phyloP scores from a whole-genome alignment of 352 stramenopile genomes.

The Globisporangium polare region DNA sequence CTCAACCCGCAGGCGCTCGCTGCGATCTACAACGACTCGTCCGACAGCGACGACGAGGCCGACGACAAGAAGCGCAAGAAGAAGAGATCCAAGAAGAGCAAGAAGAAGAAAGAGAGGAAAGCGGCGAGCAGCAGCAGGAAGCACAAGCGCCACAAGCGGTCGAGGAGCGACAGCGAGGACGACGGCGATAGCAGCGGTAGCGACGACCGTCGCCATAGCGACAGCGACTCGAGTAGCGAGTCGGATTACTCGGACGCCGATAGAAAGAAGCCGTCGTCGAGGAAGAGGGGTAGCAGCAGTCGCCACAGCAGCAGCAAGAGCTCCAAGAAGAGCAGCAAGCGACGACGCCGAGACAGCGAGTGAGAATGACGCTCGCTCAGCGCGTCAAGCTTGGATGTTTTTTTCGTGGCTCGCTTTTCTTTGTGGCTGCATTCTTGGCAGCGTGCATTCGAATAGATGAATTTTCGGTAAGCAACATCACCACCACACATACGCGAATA shows the following conservation, averaged over 20 bases:
- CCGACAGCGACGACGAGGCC: conserved; percentile 29
- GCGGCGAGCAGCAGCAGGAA: conserved; percentile 18
- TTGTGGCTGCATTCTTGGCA: no score
- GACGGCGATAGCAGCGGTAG: conserved; percentile 1
- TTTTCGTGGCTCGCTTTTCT: neutral
- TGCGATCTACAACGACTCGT: conserved; percentile 43
- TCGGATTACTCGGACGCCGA: conserved; percentile 18
- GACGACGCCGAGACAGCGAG: conserved; percentile 11
- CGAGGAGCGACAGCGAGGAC: conserved; percentile 16
- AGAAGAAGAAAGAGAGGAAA: conserved; percentile 49
- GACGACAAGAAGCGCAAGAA: conserved; percentile 18
- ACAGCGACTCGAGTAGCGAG: conserved; percentile 16
- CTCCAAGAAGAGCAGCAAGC: conserved; percentile 16
- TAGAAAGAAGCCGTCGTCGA: conserved; percentile 16
- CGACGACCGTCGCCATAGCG: neutral
- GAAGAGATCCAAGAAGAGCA: conserved; percentile 33
- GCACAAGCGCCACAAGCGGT: conserved; percentile 18
- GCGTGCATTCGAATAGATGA: neutral
- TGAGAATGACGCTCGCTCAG: neutral
- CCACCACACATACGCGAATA: neutral
- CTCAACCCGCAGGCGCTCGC: conserved; percentile 72
- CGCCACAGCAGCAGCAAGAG: conserved; percentile 7
- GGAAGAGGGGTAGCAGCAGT: conserved; percentile 19
- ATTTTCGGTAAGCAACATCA: neutral
- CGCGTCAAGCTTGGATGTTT: neutral